Conservation (phyloP, 2,329 filamentous ascomycete genomes). For the Trichophyton benhamiae region DNA sequence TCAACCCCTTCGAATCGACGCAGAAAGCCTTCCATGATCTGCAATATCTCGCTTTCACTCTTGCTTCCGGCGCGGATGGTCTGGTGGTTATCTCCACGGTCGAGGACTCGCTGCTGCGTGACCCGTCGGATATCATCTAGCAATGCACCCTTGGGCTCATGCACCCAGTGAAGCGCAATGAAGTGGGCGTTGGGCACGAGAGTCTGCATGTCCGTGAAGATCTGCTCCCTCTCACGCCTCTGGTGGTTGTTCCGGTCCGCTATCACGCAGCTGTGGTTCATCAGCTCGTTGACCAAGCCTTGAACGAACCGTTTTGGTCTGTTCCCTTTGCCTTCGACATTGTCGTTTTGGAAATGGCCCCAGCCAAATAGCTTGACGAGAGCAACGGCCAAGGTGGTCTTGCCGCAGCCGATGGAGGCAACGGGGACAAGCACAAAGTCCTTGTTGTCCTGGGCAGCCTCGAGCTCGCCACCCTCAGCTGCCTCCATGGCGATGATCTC, state of each 20-base stretch:
- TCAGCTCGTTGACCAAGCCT: slow-evolving; percentile 53
- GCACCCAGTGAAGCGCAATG: slow-evolving; percentile 79
- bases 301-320: slow-evolving; percentile 69
- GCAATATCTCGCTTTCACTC: slow-evolving; percentile 58
- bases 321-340: slow-evolving; percentile 64
- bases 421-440: slow-evolving; percentile 80
- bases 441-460: slow-evolving; percentile 41
- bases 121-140: slow-evolving; percentile 61
- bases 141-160: slow-evolving; percentile 49
- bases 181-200: slow-evolving; percentile 53
- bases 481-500: slow-evolving; percentile 68
- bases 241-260: slow-evolving; percentile 93
- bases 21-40: slow-evolving; percentile 93
- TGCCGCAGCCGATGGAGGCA: slow-evolving; percentile 89
- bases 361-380: slow-evolving; percentile 73
- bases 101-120: slow-evolving; percentile 66
- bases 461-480: slow-evolving; percentile 32
- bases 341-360: slow-evolving; percentile 94
- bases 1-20: slow-evolving; percentile 70
- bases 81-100: slow-evolving; percentile 90
- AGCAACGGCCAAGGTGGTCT: slow-evolving; percentile 81
- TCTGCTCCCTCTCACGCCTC: slow-evolving; percentile 72
- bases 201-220: slow-evolving; percentile 63
- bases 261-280: slow-evolving; percentile 58
- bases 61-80: slow-evolving; percentile 81